A percentile compares a stretch with the other conserved stretches of the same genome.
phyloP scores from a whole-genome alignment of 352 stramenopile genomes.

The Pythium sukuiense region DNA sequence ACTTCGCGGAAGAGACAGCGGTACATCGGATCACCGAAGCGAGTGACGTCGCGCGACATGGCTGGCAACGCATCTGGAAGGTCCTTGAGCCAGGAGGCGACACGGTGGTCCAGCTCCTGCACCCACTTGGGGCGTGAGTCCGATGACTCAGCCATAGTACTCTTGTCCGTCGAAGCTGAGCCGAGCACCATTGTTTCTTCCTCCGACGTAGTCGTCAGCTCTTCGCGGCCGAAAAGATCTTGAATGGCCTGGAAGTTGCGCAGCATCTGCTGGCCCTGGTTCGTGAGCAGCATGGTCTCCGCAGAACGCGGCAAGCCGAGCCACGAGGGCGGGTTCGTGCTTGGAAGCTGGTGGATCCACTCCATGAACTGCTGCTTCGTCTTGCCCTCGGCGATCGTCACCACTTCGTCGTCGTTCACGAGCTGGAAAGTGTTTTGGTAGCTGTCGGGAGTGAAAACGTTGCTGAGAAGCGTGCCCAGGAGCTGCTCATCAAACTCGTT shows the following conservation, averaged over 20 bases:
- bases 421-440: slow-evolving; percentile 91
- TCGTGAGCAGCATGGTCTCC: slow-evolving; percentile 88
- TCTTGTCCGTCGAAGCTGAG: slow-evolving; percentile 27
- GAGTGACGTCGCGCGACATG: slow-evolving; percentile 45
- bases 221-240: slow-evolving; percentile 76
- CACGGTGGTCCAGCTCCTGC: slow-evolving; percentile 71
- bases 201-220: slow-evolving; percentile 35
- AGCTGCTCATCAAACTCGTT: slow-evolving; percentile 96
- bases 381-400: slow-evolving; percentile 89
- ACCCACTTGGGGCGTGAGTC: slow-evolving; percentile 81
- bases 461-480: slow-evolving; percentile 93
- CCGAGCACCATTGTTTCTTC: slow-evolving; percentile 69
- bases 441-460: slow-evolving; percentile 92
- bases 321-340: slow-evolving; percentile 91
- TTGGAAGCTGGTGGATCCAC: slow-evolving; percentile 87
- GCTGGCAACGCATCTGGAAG: slow-evolving; percentile 51
- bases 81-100: slow-evolving; percentile 57
- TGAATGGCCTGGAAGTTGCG: slow-evolving; percentile 85
- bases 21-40: slow-evolving; percentile 89
- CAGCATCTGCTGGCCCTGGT: slow-evolving; percentile 71
- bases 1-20: slow-evolving; percentile 91
- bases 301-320: slow-evolving; percentile 91
- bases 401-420: slow-evolving; percentile 40
- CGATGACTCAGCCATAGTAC: slow-evolving; percentile 27
- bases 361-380: slow-evolving; percentile 91